A percentile compares a stretch with the other conserved stretches of the same genome.
Conservation (phyloP, 2,329 filamentous ascomycete genomes). For the Fusarium dimerum region DNA sequence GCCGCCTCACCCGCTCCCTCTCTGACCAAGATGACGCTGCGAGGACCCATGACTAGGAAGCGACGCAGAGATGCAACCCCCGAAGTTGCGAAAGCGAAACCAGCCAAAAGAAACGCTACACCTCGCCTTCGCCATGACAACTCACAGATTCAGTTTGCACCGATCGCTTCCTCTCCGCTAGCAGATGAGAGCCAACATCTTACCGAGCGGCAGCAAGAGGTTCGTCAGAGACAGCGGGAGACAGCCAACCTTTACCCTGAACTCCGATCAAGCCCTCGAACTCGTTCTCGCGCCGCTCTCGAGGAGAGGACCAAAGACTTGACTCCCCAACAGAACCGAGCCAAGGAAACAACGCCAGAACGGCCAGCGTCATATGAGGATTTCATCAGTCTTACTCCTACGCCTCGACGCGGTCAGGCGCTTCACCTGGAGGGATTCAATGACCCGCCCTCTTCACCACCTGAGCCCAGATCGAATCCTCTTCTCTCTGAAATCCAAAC, state of each 20-base stretch:
- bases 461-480: constrained; percentile 54
- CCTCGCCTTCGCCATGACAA: constrained; percentile 72
- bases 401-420: constrained; percentile 56
- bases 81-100: constrained; percentile 23
- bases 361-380: constrained; percentile 46
- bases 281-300: constrained; percentile 21
- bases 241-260: constrained; percentile 68
- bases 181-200: constrained; percentile 68
- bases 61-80: constrained; percentile 31
- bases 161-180: constrained; percentile 59
- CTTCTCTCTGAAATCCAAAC: constrained; percentile 54
- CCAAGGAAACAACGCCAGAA: constrained; percentile 49
- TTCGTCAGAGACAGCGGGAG: constrained; percentile 71
- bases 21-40: constrained; percentile 18
- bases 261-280: constrained; percentile 55
- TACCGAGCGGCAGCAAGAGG: constrained; percentile 78
- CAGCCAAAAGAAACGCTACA: constrained; percentile 37
- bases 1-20: constrained; percentile 13
- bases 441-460: constrained; percentile 61
- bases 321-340: constrained; percentile 13
- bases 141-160: constrained; percentile 77
- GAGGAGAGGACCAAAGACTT: constrained; percentile 14
- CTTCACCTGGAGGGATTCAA: constrained; percentile 51
- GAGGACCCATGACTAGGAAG: constrained; percentile 28
- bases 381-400: constrained; percentile 61